Base-by-base conservation (phyloP, 208 protist species). In the Phytomonas sp. region DNA sequence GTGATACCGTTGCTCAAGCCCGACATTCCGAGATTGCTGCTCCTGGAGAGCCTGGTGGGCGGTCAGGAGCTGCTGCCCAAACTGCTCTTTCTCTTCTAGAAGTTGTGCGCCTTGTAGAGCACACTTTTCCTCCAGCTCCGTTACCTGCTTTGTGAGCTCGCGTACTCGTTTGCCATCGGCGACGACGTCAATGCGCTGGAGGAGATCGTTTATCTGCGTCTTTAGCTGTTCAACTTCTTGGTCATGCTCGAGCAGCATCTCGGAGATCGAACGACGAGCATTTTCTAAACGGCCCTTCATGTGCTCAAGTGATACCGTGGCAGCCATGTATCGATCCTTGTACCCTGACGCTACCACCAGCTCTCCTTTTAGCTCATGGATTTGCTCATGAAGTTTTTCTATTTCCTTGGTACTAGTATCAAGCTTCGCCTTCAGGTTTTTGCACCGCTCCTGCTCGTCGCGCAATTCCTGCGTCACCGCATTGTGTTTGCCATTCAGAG, bases 1-100 rank as follows among this genome's bases (percentile, higher is more conserved):
- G 29, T 83, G 84, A 66, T 76, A 77, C 26, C 83, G 89, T 79
- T 92, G 87, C 81, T 90, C 89, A 5, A 92, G 69, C 62, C 89
- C 85, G 28, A 90, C 56, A 36, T 80, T 80, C 53, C 81, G 84
- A 20, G 71, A 76, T 67, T 93, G 86, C 77, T 87, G 83, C 77
- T 92, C 89, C 0, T 85, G 84, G 51, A 95, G 71, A 29, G 89
- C 87, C 51, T 81, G 79, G 78, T 93, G 83, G 13, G 89, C 84
- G 13, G 79, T 73, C 43, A 92, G 70, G 9, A 91, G 77, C 74
- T 89, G 82, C 69, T 91, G 82, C 20, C 74, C 77, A 60, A 66
- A 71, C 37, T 78, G 79, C 73, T 92, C 89, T 40, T 78, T 73
- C 75, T 92, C 85, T 71, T 86, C 79, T 15, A 80, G 31, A 26